Base-by-base conservation (phyloP, 2,329 filamentous ascomycete species). In the Penicillium sp. region DNA sequence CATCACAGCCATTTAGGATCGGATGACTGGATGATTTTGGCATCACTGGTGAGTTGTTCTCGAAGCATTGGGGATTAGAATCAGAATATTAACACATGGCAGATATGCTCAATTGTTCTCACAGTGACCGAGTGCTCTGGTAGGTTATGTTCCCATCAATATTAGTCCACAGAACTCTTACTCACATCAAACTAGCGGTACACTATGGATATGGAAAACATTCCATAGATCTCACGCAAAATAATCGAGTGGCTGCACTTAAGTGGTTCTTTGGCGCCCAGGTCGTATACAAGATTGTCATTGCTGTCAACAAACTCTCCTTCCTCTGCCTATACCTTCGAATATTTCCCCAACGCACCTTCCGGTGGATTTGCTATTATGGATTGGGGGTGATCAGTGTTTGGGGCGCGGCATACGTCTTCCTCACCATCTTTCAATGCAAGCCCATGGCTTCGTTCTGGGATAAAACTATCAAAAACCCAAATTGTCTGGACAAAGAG, bases 281-380 rank as follows among this genome's bases (percentile, higher is more conserved):
- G 61, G 75, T 80, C 44, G 78, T 81, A 55, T 84, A 84, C 69
- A 83, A 83, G 61, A 66, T 82, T 55, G 79, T 78, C 46, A 78
- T 84, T 55, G 80, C 80, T 62, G 69, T 82, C 28, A 82, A 78
- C 5, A 84, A 84, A 61, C 67, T 76, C 4, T 82, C 81, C 2
- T 81, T 83, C 53, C 66, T 83, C 3, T 69, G 82, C 8, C 75
- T 84, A 22, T 84, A 83, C 60, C 76, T 82, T 26, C 79, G 81
- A n/a, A 81, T 83, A 50, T 84, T 84, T 56, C 56, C 61, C 28
- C 69, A 57, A 28, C 45, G 56, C 37, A 75, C 73, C 68, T 82
- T 83, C 60, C 73, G 77, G 12, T 70, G 73, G 4, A 67, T 73
- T 28, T 81, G 77, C 57, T 76, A 74, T 55, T 53, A 67, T 9